These are phyloP conservation scores for Allium cepa DNA, from an alignment of 106 monocot genomes.

Conservation along the genomic window DNA sequence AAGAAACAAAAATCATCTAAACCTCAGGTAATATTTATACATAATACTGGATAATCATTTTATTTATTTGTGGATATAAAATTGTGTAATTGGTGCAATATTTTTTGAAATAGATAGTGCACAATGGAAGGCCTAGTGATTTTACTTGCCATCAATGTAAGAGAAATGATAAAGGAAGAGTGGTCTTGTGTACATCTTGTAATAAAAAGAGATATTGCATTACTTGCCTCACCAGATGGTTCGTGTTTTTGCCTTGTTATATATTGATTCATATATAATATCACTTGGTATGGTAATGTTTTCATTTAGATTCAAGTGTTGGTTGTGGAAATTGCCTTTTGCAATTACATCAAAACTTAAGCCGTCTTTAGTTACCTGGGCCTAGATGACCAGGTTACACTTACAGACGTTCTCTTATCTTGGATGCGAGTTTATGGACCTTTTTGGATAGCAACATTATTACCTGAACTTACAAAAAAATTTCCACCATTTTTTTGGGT, in stretches of 20 bases:
- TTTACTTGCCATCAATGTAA: constrained; percentile 26
- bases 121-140: neutral
- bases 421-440: neutral
- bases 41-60: too few relatives aligned
- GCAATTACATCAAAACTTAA: neutral
- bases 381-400: too few relatives aligned
- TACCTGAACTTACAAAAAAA: too few relatives aligned
- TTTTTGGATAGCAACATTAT: too few relatives aligned
- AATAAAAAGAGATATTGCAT: constrained; percentile 18
- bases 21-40: too few relatives aligned
- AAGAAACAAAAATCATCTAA: too few relatives aligned
- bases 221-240: constrained; percentile 15
- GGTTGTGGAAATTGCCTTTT: neutral
- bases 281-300: neutral
- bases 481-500: too few relatives aligned
- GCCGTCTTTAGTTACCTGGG: neutral
- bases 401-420: neutral
- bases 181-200: constrained; percentile 13
- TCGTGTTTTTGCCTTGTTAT: neutral
- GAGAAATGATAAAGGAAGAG: constrained; percentile 28
- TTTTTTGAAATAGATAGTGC: too few relatives aligned
- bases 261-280: neutral
- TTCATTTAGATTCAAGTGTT: neutral
- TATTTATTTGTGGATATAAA: too few relatives aligned
- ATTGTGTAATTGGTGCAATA: too few relatives aligned